Base-by-base conservation (phyloP, 768 basidiomycete species). In the Mycena galopus region DNA sequence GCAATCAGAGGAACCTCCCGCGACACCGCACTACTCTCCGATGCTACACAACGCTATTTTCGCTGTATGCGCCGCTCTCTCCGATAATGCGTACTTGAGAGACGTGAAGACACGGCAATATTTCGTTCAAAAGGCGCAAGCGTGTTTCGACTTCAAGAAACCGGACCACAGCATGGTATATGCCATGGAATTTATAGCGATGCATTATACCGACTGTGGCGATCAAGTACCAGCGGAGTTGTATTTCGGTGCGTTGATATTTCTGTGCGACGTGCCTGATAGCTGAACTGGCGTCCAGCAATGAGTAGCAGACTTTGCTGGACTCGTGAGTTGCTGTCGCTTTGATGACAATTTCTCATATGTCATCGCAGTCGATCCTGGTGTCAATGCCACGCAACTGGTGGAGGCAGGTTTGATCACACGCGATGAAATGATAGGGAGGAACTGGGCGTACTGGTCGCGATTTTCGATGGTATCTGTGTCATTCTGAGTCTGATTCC, bases 31-130 rank as follows among this genome's bases (percentile, higher is more conserved):
- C 70, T 89, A 89, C 78, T 88, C 87, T 14, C 87, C 87, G 0
- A 83, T 89, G 82, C 80, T 88, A 6, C 88, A 89, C 79, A 89
- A 89, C 72, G 81, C 86, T 17, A 81, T 87, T 3, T 78, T 89
- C 5, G 57, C 76, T 12, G 10, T 79, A 8, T 65, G 71, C 39
- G 58, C 66, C 19, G 61, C 70, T 1, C 77, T 77, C 42, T 78
- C 78, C 8, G 73, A 76, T 25, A 56, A 79, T 50, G 76, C 76
- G 10, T 10, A 47, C 29, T 21, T 77, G 7, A 69, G 70, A 8
- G 74, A 77, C 29, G 64, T 30, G 29, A 67, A 67, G 55, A 65
- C 74, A 7, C 65, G 78, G 50, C 32, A 55, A 27, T 56, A 35
- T 19, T 78, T 77, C 51, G 72, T 69, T 5, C 51, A 69, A 17